Evolutionary conservation across 2,329 filamentous ascomycete species (phyloP).

Genomic region (Venturia pyrina): DNA sequence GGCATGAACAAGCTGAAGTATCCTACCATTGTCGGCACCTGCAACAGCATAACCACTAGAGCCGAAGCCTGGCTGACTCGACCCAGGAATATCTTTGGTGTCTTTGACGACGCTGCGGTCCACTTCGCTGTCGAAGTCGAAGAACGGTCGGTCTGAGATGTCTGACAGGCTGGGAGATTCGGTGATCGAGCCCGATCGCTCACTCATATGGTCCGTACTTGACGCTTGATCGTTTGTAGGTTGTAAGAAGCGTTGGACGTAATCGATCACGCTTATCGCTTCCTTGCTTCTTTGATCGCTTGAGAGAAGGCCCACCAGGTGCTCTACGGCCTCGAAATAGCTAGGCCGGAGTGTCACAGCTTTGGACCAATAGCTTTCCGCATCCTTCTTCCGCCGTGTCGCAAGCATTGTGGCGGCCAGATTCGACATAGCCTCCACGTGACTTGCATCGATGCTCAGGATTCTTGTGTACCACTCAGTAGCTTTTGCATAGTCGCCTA

Average conservation of each 20-base stretch:
- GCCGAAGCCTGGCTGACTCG: conserved; percentile 49
- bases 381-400: conserved; percentile 70
- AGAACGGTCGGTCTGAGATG: conserved; percentile 45
- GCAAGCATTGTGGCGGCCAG: conserved; percentile 82
- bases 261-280: conserved; percentile 78
- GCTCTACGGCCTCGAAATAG: conserved; percentile 91
- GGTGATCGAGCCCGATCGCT: conserved; percentile 49
- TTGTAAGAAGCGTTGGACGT: conserved; percentile 65
- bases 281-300: conserved; percentile 70
- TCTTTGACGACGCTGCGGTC: conserved; percentile 30
- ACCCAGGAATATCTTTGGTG: conserved; percentile 29
- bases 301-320: conserved; percentile 81
- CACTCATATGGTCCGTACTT: conserved; percentile 45
- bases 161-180: conserved; percentile 44
- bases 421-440: conserved; percentile 91
- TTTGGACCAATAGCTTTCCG: conserved; percentile 73
- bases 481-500: conserved; percentile 73
- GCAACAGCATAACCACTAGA: conserved; percentile 79
- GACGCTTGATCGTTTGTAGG: conserved; percentile 36
- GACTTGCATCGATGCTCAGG: conserved; percentile 47
- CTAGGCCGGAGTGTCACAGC: conserved; percentile 76
- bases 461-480: conserved; percentile 65
- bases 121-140: conserved; percentile 43
- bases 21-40: conserved; percentile 79
- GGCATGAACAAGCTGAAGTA: conserved; percentile 87